These are phyloP conservation scores for Chrysopogon serrulatus DNA, from an alignment of 176 grass and related monocot genomes.

Conservation along the genomic window DNA sequence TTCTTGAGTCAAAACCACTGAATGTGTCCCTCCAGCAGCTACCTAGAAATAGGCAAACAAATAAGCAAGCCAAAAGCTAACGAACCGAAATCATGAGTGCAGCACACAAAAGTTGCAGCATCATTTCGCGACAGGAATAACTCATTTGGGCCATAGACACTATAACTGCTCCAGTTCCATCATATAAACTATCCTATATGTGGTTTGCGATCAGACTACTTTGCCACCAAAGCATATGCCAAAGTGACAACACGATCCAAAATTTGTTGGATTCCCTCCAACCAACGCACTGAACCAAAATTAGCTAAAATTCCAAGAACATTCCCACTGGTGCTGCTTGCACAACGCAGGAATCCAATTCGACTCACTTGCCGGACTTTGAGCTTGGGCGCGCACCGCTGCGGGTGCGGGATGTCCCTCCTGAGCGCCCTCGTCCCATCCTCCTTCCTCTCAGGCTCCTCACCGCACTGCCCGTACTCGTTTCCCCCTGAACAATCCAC, in stretches of 20 bases:
- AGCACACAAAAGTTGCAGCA: neutral
- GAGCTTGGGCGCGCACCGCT: constrained; percentile 77
- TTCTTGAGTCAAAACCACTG: constrained; percentile 84
- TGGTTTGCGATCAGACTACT: neutral
- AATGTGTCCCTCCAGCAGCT: constrained; percentile 90
- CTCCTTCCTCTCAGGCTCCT: constrained; percentile 95
- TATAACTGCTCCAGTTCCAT: neutral
- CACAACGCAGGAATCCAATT: constrained; percentile 10
- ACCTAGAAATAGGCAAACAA: constrained; percentile 49
- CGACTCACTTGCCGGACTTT: constrained; percentile 78
- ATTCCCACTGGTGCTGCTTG: constrained; percentile 6
- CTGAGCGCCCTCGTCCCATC: constrained; percentile 72
- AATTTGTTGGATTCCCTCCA: constrained; percentile 35
- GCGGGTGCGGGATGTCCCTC: constrained; percentile 83
- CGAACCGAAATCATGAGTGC: neutral
- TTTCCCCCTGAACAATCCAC: constrained; percentile 56
- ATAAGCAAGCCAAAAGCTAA: constrained; percentile 8
- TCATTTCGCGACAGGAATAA: neutral
- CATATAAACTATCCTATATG: neutral
- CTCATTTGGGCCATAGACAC: neutral
- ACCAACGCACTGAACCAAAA: constrained; percentile 1
- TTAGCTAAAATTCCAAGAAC: constrained; percentile 18
- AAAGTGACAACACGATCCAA: constrained; percentile 18
- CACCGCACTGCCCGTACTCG: constrained; percentile 94
- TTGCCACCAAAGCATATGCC: constrained; percentile 13